Percentiles rank a stretch among this genome's conserved stretches.
Evolutionary conservation across 1,139 yeast genomes (phyloP).

Genomic region (Pichia sp.): DNA sequence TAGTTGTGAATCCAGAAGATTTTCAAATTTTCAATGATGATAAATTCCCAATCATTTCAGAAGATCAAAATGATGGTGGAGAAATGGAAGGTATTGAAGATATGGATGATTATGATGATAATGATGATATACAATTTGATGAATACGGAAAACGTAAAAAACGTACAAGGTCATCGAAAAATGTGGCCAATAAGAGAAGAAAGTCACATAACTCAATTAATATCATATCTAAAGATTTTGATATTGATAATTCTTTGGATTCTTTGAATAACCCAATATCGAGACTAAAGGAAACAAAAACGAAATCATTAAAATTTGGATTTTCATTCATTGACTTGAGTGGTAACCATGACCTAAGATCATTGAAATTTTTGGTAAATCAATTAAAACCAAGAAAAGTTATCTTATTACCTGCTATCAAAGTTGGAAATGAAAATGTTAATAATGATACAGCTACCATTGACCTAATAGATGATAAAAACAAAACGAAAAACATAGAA

Average conservation of each 20-base stretch:
- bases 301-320: conserved; percentile 57
- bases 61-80: conserved; percentile 16
- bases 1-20: conserved; percentile 55
- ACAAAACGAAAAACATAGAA: conserved; percentile 17
- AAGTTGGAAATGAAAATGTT: conserved; percentile 16
- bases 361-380: conserved; percentile 72
- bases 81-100: conserved; percentile 17
- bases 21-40: conserved; percentile 54
- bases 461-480: not conserved
- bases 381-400: conserved; percentile 74
- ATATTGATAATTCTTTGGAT: conserved; percentile 42
- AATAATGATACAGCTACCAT: not conserved
- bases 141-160: conserved; percentile 17
- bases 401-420: conserved; percentile 38
- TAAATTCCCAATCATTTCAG: conserved; percentile 20
- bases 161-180: not conserved
- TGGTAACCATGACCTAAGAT: conserved; percentile 80
- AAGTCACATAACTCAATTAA: not conserved
- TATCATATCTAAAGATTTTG: not conserved
- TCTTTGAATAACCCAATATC: conserved; percentile 48
- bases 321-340: conserved; percentile 75
- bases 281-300: conserved; percentile 37
- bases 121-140: conserved; percentile 10
- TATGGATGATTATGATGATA: conserved; percentile 9
- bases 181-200: not conserved